Base-by-base conservation (phyloP, 495 filamentous ascomycete genomes). In the Umbilicaria muhlenbergii region DNA sequence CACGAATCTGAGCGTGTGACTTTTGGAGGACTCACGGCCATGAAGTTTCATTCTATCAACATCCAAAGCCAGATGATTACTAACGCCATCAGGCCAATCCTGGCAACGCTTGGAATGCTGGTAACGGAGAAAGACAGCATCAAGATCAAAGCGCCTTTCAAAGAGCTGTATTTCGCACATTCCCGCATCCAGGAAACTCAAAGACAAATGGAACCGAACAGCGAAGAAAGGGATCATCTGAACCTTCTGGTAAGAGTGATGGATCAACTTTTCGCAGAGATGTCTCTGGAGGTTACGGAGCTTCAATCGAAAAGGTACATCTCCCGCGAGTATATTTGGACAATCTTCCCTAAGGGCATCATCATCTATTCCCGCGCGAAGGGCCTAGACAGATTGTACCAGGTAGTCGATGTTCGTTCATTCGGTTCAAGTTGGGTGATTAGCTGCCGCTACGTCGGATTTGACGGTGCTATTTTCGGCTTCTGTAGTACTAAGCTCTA, bases 1-100 rank as follows among this genome's bases (percentile, higher is more conserved):
- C 37, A 42, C 37, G 13, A 38, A 38, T 34, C 18, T 11, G 57
- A 63, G 51, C n/a, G n/a, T n/a, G 48, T 51, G 28, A 53, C 55
- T 38, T 53, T 63, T 36, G 50, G 49, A 10, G 63, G 63, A 31
- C 44, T 47, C 24, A 51, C 43, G 21, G 48, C 50, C 11, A 49
- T 66, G 16, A 59, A 53, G 14, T 55, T 58, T 41, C 50, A 61
- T 47, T 47, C 46, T 47, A 46, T 66, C 31, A 53, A 64, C 37
- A 33, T 66, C 33, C 59, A 64, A 44, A 65, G 58, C 49, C 52
- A 47, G 7, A 42, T 53, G 5, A 56, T 65, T 12, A 51, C 62
- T 11, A 52, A 42, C n/a, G 55, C 53, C 21, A 38, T 66, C 11
- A 55, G 47, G 34, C 48, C 56, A 3, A 54, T 60, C 18, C 39